Evolutionary conservation across 1,139 yeast genomes (phyloP).

Genomic region (Blastobotrys raffinosifermentans): DNA sequence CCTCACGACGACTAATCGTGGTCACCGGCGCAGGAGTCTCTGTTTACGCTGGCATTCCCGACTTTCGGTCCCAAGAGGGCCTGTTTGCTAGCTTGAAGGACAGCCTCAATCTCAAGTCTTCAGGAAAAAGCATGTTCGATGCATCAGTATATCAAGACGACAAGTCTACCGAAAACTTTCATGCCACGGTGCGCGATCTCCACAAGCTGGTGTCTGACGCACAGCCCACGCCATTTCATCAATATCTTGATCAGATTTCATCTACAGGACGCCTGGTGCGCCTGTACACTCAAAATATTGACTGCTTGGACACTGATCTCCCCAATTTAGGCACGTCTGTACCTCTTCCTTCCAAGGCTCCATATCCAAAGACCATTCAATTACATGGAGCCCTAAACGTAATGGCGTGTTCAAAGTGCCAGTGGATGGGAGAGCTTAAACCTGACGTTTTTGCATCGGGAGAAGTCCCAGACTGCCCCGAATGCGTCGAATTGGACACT

Average conservation of each 20-base stretch:
- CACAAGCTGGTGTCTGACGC: slow-evolving; percentile 53
- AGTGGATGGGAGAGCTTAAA: slow-evolving; percentile 40
- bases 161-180: slow-evolving; percentile 56
- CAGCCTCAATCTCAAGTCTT: slow-evolving; percentile 38
- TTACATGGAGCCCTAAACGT: slow-evolving; percentile 73
- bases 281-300: slow-evolving; percentile 48
- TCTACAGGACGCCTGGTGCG: slow-evolving; percentile 59
- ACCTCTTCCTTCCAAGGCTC: slow-evolving; percentile 38
- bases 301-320: slow-evolving; percentile 42
- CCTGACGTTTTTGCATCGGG: slow-evolving; percentile 36
- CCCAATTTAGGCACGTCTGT: slow-evolving; percentile 44
- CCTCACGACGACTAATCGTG: slow-evolving; percentile 33
- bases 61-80: slow-evolving; percentile 75
- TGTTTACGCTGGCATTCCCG: slow-evolving; percentile 88
- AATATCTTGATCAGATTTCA: slow-evolving; percentile 52
- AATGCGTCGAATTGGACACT: slow-evolving; percentile 48
- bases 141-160: slow-evolving; percentile 68
- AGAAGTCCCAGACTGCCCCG: slow-evolving; percentile 47
- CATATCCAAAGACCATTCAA: slow-evolving; percentile 57
- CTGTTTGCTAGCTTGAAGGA: slow-evolving; percentile 58
- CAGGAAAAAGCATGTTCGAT: slow-evolving; percentile 78
- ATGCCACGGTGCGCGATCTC: slow-evolving; percentile 64
- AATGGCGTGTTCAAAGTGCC: slow-evolving; percentile 72
- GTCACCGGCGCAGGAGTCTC: slow-evolving; percentile 88
- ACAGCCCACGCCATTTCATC: slow-evolving; percentile 68